Evolutionary conservation across 441 rosid species (phyloP), one percentile per base, ranked within the genome.

Genomic region (Isatis lusitanica): DNA sequence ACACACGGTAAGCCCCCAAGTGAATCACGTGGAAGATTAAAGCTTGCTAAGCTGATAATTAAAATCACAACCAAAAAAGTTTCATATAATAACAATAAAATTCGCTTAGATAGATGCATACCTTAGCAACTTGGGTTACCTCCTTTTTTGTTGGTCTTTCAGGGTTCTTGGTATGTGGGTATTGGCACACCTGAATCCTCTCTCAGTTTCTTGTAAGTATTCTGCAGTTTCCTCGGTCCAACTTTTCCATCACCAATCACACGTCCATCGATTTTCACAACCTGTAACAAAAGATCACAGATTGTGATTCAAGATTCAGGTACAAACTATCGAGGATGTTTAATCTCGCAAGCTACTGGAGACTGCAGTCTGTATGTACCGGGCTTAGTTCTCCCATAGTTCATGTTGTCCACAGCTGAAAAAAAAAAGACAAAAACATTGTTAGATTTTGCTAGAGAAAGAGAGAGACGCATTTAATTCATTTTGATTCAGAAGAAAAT

Each of bases 371-470:
- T 39, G 30, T 12, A 39, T 82, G 82, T 75, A 52, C 58, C 35
- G 58, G 16, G 58, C 58, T 89, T 44, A 90, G 83, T 82, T 90
- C 97, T 79, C 97, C 95, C 95, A 90, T 93, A 12, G 95, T 93
- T 79, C 97, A 95, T 0, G 97, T 93, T 12, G 98, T 90, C 91
- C 92, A 93, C 24, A 87, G 94, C 98, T 93, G 81, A 64, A n/a
- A n/a, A n/a, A 21, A 26, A 79, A 17, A 35, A 28, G 0, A 24
- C 33, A 50, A 31, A 1, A 26, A 55, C 57, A n/a, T n/a, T 56
- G 21, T 60, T 3, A 30, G 28, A 4, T 30, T 44, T 15, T 63
- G 26, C 7, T 26, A 30, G 18, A 33, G 43, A n/a, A 24, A 63
- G 38, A 63, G 24, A 57, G 11, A 68, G 21, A 16, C 52, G 35